Percentiles rank a stretch among this genome's conserved stretches.
Evolutionary conservation across 805 yeast species (phyloP).

Genomic region (Candida orba): DNA sequence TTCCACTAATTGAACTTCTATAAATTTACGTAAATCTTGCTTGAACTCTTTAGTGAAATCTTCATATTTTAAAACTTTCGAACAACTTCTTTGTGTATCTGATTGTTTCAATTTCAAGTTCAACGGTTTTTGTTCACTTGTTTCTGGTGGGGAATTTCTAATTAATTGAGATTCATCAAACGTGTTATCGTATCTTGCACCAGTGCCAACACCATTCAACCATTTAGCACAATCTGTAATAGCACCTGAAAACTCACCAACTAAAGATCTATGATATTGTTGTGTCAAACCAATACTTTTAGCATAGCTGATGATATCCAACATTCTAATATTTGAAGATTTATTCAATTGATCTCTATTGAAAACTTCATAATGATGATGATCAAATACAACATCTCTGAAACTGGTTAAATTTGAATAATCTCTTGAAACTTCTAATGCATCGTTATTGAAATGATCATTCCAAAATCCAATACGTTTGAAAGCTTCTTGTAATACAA

Average conservation of each 20-base stretch:
- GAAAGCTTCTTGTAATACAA: slow-evolving; percentile 66
- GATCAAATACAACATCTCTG: slow-evolving; percentile 67
- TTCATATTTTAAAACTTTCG: slow-evolving; percentile 28
- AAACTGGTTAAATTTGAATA: slow-evolving; percentile 24
- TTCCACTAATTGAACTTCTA: slow-evolving; percentile 55
- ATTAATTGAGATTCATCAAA: slow-evolving; percentile 23
- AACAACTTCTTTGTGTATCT: slow-evolving; percentile 27
- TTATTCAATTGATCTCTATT: slow-evolving; percentile 50
- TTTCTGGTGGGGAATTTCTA: slow-evolving; percentile 7
- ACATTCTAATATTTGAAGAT: slow-evolving; percentile 27
- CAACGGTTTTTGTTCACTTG: background rate
- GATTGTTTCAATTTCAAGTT: background rate
- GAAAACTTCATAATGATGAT: slow-evolving; percentile 89
- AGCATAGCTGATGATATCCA: slow-evolving; percentile 28
- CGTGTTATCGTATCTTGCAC: slow-evolving; percentile 73
- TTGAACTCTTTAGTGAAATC: slow-evolving; percentile 39
- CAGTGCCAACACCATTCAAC: slow-evolving; percentile 82
- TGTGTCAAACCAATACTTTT: slow-evolving; percentile 22
- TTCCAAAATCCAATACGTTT: slow-evolving; percentile 50
- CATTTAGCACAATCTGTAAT: slow-evolving; percentile 85
- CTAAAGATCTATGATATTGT: slow-evolving; percentile 43
- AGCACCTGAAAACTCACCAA: slow-evolving; percentile 88
- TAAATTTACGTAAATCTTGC: slow-evolving; percentile 40
- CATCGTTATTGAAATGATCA: slow-evolving; percentile 29
- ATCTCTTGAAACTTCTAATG: slow-evolving; percentile 20